phyloP scores from a whole-genome alignment of 306 rosid species.

The Lathyrus tuberosus region DNA sequence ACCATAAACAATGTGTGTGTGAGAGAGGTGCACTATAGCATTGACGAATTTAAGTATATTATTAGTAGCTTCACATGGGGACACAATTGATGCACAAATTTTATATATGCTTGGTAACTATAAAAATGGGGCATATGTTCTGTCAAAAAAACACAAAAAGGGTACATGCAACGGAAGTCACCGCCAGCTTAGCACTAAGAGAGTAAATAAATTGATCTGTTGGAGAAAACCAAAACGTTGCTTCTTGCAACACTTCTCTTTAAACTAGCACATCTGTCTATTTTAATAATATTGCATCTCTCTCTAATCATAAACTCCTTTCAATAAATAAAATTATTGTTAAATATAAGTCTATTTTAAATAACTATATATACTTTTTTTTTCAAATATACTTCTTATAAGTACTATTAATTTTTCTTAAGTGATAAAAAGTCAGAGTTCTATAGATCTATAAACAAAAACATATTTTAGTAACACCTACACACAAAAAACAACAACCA shows the following conservation, averaged over 20 bases:
- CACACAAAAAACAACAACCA: too few relatives aligned
- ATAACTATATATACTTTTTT: background rate
- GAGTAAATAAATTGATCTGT: background rate
- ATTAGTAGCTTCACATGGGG: constrained; percentile 42
- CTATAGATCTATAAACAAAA: too few relatives aligned
- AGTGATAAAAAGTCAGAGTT: background rate
- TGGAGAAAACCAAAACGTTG: background rate
- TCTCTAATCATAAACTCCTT: background rate
- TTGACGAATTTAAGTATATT: background rate
- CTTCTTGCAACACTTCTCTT: background rate
- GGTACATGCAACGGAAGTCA: background rate
- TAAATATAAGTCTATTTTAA: background rate
- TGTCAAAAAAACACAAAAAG: background rate
- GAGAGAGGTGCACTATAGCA: constrained; percentile 20
- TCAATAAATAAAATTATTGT: too few relatives aligned
- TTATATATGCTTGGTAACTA: constrained; percentile 3
- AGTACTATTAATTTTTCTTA: too few relatives aligned
- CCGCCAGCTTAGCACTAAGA: constrained; percentile 7
- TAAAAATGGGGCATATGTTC: background rate
- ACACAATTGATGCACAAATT: constrained; percentile 16
- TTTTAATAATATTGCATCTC: background rate
- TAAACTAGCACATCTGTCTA: constrained; percentile 2
- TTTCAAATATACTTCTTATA: too few relatives aligned
- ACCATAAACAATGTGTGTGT: background rate
- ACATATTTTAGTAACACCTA: too few relatives aligned